Base-by-base conservation (phyloP, 2,329 filamentous ascomycete genomes). In the Beauveria medogensis region DNA sequence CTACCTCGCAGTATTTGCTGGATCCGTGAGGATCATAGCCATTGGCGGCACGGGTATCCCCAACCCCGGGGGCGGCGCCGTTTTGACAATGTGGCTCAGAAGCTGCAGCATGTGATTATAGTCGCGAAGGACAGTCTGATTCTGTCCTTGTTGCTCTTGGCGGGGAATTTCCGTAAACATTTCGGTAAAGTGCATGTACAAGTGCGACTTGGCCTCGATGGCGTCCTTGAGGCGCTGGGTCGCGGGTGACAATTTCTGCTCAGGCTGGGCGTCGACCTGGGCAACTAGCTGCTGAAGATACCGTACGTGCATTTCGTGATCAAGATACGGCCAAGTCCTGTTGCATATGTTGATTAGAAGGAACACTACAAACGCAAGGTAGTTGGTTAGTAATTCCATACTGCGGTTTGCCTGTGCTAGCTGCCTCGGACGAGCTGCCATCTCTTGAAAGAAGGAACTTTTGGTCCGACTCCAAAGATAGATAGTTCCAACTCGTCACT, bases 1-100 rank as follows among this genome's bases (percentile, higher is more conserved):
- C 68, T 64, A 73, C 77, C 77, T 80, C 12, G 80, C 75, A 5
- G 81, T 83, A 5, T 75, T 79, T 79, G 82, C 82, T 18, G 75
- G 77, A 64, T 81, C 82, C 66, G 82, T 52, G 7, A 61, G 28
- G 3, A 61, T 34, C 28, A 56, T 0, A 5, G 48, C 44, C 30
- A 61, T 61, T 0, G 59, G 59, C 46, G 51, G 48, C 6, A 53
- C 16, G 2, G 51, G 52, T 18, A 61, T 16, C 2, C 22, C 22
- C n/a, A 51, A 5, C 12, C 53, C 46, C 5, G 78, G 76, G 0
- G 79, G 80, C 2, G 78, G 58, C 4, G 58, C 58, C 3, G 28
- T 55, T 18, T n/a, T 60, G 28, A 55, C 43, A 48, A 60, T 60
- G 20, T 60, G 58, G 41, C 30, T 60, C 3, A 60, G 10, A 5